Conservation (phyloP, 768 basidiomycete species). For the Amyloporia xantha region DNA sequence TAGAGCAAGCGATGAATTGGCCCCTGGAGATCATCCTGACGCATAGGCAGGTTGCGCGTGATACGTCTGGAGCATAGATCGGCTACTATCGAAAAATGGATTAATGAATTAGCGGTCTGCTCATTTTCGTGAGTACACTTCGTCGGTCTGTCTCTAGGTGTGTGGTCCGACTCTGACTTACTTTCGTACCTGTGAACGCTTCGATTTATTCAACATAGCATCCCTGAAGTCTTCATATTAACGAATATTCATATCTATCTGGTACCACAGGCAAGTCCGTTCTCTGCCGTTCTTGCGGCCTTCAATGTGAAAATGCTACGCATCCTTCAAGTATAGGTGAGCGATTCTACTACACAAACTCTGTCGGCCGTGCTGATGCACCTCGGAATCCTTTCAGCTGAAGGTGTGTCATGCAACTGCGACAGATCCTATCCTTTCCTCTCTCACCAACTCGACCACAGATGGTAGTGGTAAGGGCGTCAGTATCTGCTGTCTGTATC, state of each 20-base stretch:
- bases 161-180: not conserved
- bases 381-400: not conserved
- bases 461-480: slow-evolving; percentile 11
- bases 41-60: slow-evolving; percentile 15
- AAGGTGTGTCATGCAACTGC: not conserved
- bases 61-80: slow-evolving; percentile 12
- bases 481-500: slow-evolving; percentile 12
- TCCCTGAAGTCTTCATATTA: too few relatives aligned
- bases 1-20: too few relatives aligned
- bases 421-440: not conserved
- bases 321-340: not conserved
- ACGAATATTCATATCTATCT: too few relatives aligned
- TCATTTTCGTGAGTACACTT: slow-evolving; percentile 6
- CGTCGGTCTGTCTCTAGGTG: not conserved
- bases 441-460: not conserved
- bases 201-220: too few relatives aligned
- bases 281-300: slow-evolving; percentile 5
- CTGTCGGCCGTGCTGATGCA: not conserved
- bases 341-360: not conserved
- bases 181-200: not conserved
- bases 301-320: slow-evolving; percentile 7
- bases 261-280: slow-evolving; percentile 8
- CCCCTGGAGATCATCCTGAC: not conserved
- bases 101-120: slow-evolving; percentile 5
- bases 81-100: slow-evolving; percentile 3